Evolutionary conservation across 23 red algal species (phyloP).

Genomic region (Cyanidioschyzon merolae): DNA sequence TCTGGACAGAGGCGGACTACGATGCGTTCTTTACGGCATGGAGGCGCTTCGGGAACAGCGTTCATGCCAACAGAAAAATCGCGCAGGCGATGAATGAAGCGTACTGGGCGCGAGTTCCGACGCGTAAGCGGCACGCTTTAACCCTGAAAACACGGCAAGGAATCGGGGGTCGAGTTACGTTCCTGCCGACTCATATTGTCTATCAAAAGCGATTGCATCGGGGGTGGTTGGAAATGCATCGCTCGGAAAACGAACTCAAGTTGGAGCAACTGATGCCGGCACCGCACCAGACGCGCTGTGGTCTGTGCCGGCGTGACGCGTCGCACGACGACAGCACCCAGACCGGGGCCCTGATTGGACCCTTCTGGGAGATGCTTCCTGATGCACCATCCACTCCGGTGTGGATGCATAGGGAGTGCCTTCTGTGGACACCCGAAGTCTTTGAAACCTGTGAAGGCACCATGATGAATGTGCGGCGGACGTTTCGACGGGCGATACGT

Average conservation of each 20-base stretch:
- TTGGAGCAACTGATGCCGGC: background rate
- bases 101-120: background rate
- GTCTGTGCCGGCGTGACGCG: slow-evolving; percentile 1
- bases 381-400: background rate
- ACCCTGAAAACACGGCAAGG: background rate
- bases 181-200: background rate
- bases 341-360: background rate
- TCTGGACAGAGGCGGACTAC: slow-evolving; percentile 23
- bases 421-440: slow-evolving; percentile 28
- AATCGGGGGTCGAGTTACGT: background rate
- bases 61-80: slow-evolving; percentile 16
- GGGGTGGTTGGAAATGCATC: background rate
- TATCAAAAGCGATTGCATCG: slow-evolving; percentile 16
- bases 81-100: slow-evolving; percentile 16
- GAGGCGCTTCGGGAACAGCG: slow-evolving; percentile 19
- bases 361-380: background rate
- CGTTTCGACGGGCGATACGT: slow-evolving; percentile 15
- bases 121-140: background rate
- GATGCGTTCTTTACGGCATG: slow-evolving; percentile 22
- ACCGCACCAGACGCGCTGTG: background rate
- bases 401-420: slow-evolving; percentile 16
- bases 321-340: background rate
- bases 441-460: slow-evolving; percentile 34
- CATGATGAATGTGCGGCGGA: slow-evolving; percentile 24
- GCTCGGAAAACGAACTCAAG: background rate